Conservation (phyloP, 495 filamentous ascomycete genomes). For the Neurospora sp. region DNA sequence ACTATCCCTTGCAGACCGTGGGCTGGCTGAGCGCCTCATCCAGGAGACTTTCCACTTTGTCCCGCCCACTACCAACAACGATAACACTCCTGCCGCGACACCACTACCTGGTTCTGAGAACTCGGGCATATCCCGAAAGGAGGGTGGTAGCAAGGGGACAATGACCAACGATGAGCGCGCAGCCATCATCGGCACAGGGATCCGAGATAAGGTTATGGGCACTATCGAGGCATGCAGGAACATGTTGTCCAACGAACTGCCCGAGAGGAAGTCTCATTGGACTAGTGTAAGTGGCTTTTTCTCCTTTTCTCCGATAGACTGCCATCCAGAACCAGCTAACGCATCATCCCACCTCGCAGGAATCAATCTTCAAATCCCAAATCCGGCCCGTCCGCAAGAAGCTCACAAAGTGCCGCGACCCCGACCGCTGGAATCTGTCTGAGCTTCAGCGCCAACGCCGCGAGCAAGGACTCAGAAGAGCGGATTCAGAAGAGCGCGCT, state of each 20-base stretch:
- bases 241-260: constrained; percentile 39
- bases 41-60: constrained; percentile 51
- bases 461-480: constrained; percentile 33
- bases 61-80: constrained; percentile 8
- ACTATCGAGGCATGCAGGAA: constrained; percentile 41
- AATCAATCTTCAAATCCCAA: constrained; percentile 26
- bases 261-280: constrained; percentile 34
- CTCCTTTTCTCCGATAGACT: background rate
- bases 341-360: constrained; percentile 11
- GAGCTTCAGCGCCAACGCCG: constrained; percentile 42
- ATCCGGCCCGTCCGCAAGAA: constrained; percentile 57
- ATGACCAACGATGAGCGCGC: constrained; percentile 17
- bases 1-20: constrained; percentile 62
- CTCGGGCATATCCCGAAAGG: constrained; percentile 1
- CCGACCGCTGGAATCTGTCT: constrained; percentile 52
- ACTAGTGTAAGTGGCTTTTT: constrained; percentile 22
- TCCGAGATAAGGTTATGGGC: constrained; percentile 35
- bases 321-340: background rate
- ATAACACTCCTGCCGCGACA: constrained; percentile 8
- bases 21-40: constrained; percentile 63
- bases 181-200: constrained; percentile 18
- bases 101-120: background rate
- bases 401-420: constrained; percentile 69
- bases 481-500: constrained; percentile 22
- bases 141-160: background rate